Evolutionary conservation across 2,329 filamentous ascomycete species (phyloP).

Genomic region (Talaromyces sp.): DNA sequence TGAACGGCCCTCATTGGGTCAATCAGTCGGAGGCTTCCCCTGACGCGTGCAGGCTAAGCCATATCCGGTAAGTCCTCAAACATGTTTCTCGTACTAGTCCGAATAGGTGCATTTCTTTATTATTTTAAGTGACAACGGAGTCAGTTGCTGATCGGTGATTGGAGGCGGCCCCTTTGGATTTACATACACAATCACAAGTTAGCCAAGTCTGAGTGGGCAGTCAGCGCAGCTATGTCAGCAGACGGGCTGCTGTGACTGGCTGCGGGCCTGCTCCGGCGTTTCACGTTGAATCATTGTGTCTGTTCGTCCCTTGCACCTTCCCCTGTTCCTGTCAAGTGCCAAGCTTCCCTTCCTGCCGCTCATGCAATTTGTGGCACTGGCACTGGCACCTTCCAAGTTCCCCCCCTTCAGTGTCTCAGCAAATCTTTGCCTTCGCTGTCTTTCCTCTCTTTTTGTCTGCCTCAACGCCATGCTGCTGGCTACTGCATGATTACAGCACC

Average conservation of each 20-base stretch:
- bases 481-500: conserved; percentile 2
- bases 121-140: background rate
- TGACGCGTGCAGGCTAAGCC: background rate
- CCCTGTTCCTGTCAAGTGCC: background rate
- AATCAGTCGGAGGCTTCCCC: background rate
- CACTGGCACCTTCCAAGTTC: too few relatives aligned
- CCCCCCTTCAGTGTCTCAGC: too few relatives aligned
- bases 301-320: conserved; percentile 11
- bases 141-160: background rate
- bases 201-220: background rate
- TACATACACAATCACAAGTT: background rate
- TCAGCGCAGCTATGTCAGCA: too few relatives aligned
- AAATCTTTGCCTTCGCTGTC: background rate
- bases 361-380: too few relatives aligned
- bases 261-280: conserved; percentile 6
- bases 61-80: background rate
- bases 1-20: background rate
- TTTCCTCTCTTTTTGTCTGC: background rate
- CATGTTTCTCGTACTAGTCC: too few relatives aligned
- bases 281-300: conserved; percentile 7
- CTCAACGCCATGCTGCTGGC: background rate
- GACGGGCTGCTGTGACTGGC: background rate
- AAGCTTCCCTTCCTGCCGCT: background rate
- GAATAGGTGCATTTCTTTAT: too few relatives aligned
- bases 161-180: background rate